Conservation (phyloP, 371 early-diverging fungal genomes). For the Rhizopus sp. region DNA sequence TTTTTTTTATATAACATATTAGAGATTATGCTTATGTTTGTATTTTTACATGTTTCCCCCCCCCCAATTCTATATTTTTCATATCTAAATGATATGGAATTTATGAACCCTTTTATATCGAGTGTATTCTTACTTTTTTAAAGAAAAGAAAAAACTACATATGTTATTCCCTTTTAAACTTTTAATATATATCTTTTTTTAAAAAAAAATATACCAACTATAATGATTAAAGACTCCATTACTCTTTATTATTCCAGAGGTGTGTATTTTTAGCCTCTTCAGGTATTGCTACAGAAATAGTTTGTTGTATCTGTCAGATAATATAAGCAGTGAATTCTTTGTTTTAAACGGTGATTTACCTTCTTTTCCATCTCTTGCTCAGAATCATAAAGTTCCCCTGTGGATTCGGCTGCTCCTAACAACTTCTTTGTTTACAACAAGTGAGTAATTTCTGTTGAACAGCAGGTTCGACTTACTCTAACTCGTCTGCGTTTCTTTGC, state of each 20-base stretch:
- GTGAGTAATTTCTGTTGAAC: not conserved
- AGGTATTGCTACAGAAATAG: not conserved
- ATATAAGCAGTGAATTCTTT: no score
- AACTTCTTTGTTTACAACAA: no score
- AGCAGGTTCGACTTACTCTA: not conserved
- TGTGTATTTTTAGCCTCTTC: not conserved
- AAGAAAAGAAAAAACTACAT: not conserved
- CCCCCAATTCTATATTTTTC: not conserved
- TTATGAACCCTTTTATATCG: slow-evolving; percentile 2
- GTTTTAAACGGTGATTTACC: not conserved
- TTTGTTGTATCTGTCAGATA: not conserved
- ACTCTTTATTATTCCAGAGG: not conserved
- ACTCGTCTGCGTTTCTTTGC: not conserved
- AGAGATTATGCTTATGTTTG: slow-evolving; percentile 5
- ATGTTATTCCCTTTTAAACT: not conserved
- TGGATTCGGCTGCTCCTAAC: no score
- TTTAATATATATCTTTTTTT: not conserved
- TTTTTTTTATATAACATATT: slow-evolving; percentile 1
- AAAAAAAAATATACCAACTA: not conserved
- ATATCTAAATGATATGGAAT: not conserved
- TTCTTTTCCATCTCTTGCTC: not conserved
- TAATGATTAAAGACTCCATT: not conserved
- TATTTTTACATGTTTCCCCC: not conserved
- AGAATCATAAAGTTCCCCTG: not conserved
- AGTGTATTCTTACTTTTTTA: not conserved